Evolutionary conservation across 2,329 filamentous ascomycete genomes (phyloP).

Genomic region (Simplicillium sp.): DNA sequence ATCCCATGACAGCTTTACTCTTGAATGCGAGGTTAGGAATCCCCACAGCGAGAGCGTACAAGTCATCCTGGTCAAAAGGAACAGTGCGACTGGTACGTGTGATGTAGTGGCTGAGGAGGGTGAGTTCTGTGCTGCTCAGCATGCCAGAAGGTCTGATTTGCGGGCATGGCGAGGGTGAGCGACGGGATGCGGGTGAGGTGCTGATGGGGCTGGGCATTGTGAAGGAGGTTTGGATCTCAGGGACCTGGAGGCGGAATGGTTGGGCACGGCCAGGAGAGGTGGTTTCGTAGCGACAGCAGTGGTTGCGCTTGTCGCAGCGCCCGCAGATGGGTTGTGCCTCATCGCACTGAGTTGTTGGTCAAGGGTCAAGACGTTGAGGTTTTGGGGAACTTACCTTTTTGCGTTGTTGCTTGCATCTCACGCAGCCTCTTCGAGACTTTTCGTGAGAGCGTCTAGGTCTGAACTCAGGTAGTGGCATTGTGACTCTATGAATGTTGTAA

Average conservation of each 20-base stretch:
- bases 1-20: constrained; percentile 28
- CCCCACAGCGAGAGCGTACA: constrained; percentile 28
- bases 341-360: constrained; percentile 18
- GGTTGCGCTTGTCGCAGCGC: constrained; percentile 19
- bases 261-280: constrained; percentile 1
- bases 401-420: constrained; percentile 21
- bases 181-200: neutral
- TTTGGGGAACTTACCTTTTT: constrained; percentile 20
- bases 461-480: no score
- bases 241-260: constrained; percentile 2
- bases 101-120: constrained; percentile 29
- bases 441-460: constrained; percentile 11
- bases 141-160: constrained; percentile 4
- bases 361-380: neutral
- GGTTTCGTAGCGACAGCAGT: constrained; percentile 18
- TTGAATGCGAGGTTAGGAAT: constrained; percentile 31
- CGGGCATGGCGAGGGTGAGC: constrained; percentile 2
- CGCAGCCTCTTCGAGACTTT: constrained; percentile 23
- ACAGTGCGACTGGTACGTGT: constrained; percentile 27
- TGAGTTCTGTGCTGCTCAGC: constrained; percentile 19
- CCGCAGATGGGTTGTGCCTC: constrained; percentile 21
- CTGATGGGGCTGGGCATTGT: neutral
- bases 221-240: neutral
- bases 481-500: no score
- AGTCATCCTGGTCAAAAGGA: constrained; percentile 24